Evolutionary conservation across 305 asterid genomes (phyloP).

Genomic region (Fraxinus ornus): DNA sequence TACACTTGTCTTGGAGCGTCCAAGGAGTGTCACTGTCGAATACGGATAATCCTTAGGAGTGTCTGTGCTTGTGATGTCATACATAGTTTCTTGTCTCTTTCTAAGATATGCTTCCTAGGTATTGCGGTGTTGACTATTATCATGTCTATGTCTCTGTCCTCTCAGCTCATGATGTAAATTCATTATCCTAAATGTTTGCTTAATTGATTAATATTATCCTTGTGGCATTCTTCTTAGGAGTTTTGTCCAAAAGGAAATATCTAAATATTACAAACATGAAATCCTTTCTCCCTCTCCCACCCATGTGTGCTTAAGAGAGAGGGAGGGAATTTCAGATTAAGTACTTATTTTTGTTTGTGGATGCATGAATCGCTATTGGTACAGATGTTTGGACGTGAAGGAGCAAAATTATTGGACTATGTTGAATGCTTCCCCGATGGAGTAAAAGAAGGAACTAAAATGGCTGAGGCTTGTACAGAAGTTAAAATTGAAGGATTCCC

Average conservation of each 20-base stretch:
- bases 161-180: neutral
- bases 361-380: constrained; percentile 13
- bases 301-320: neutral
- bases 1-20: neutral
- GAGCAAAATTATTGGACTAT: constrained; percentile 67
- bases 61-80: neutral
- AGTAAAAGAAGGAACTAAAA: constrained; percentile 51
- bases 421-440: constrained; percentile 90
- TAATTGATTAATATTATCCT: neutral
- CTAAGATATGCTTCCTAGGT: neutral
- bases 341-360: constrained; percentile 8
- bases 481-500: constrained; percentile 69
- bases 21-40: neutral
- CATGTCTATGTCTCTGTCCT: neutral
- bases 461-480: constrained; percentile 63
- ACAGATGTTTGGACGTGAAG: constrained; percentile 87
- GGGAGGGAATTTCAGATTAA: neutral
- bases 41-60: neutral
- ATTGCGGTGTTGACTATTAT: neutral
- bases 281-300: neutral
- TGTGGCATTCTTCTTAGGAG: neutral
- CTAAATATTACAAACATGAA: neutral
- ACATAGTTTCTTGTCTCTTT: neutral
- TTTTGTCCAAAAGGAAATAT: neutral
- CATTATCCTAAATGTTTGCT: neutral